Base-by-base conservation (phyloP, 129 eudicot species). In the Apium graveolens region DNA sequence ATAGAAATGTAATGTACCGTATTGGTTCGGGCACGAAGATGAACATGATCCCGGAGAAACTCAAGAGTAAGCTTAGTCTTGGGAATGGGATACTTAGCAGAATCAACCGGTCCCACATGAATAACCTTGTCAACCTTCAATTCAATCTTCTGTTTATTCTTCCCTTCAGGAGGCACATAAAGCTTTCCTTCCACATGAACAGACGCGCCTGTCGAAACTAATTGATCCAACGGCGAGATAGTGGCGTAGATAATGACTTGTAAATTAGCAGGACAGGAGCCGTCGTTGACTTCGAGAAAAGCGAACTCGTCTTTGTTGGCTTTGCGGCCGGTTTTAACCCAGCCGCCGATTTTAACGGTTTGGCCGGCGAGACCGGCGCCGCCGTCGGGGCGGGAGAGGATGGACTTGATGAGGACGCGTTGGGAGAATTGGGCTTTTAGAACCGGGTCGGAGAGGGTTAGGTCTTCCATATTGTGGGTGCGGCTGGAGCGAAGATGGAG, bases 301-400 rank as follows among this genome's bases (percentile, higher is more conserved):
- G 97, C 97, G 34, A 94, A 87, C 7, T 85, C 44, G 2, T 93
- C 96, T 65, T 88, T 90, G 12, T 92, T 93, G 73, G 90, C 96
- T 80, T 88, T 90, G 0, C 97, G 84, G 42, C 98, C 98, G 20
- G 91, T 91, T 78, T 91, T 91, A 29, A 95, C 98, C 98, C 97
- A 95, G 3, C 98, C 98, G 5, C 97, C 98, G n/a, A 95, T 84
- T 43, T 75, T 84, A 68, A 88, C 83, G 6, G 74, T 81, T 49
- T 84, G 80, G 9, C 97, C 96, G 7, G 92, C 84, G 0, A 95
- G 85, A 0, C 87, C 91, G 44, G 92, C 90, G 57, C 98, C 98
- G 80, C 89, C 91, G 81, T 95, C 98, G 37, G 88, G 79, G 1
- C 93, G 92, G 80, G 70, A 6, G 5, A 95, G 43, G 78, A 91